phyloP scores from a whole-genome alignment of 2,329 filamentous ascomycete species.

The Claviceps sp. region DNA sequence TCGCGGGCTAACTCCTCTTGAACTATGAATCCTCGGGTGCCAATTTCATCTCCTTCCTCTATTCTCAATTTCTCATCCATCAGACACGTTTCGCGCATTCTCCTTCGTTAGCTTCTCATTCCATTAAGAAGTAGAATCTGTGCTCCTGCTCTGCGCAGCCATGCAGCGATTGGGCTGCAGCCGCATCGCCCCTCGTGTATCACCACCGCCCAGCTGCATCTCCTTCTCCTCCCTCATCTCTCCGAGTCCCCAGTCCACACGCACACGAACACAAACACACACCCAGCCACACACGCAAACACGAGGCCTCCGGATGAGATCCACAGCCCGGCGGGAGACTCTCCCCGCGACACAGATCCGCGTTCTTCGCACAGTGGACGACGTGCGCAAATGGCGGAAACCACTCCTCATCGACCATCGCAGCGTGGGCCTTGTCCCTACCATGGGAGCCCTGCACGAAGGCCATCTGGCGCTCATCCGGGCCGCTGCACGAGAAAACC shows the following conservation, averaged over 20 bases:
- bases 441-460: constrained; percentile 93
- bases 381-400: constrained; percentile 56
- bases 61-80: too few species aligned
- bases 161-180: constrained; percentile 1
- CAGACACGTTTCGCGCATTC: too few species aligned
- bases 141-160: neutral
- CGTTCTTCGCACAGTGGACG: constrained; percentile 62
- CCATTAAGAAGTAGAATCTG: too few species aligned
- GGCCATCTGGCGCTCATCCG: constrained; percentile 82
- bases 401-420: constrained; percentile 52
- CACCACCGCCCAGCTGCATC: constrained; percentile 5
- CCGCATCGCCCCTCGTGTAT: neutral
- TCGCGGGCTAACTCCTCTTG: neutral
- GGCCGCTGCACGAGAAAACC: constrained; percentile 69
- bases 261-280: too few species aligned
- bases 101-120: too few species aligned
- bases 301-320: constrained; percentile 10
- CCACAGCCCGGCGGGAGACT: constrained; percentile 21
- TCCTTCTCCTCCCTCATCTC: constrained; percentile 4
- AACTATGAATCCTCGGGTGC: neutral
- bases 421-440: constrained; percentile 79
- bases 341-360: constrained; percentile 48
- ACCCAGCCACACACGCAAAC: neutral
- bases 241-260: too few species aligned
- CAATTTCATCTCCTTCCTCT: neutral